Conservation (phyloP, 139 green algal species). For the Marvania coccoides region DNA sequence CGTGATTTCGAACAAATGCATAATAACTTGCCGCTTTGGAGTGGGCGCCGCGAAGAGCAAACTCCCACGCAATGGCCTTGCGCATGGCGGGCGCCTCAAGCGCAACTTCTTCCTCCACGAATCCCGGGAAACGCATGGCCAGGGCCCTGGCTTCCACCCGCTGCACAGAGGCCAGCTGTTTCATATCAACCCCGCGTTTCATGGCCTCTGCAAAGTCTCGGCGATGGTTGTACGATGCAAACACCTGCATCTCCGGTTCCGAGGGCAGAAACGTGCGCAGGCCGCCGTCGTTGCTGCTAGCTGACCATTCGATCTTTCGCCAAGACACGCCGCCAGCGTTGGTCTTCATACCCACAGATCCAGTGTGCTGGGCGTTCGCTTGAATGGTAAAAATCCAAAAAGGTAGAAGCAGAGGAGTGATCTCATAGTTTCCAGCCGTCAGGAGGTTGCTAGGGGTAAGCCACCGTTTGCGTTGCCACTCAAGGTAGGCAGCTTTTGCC, state of each 20-base stretch:
- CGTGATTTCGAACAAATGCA: no score
- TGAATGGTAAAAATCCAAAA: not conserved
- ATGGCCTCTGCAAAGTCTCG: slow-evolving; percentile 24
- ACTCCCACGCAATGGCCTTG: slow-evolving; percentile 38
- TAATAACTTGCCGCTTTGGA: not conserved
- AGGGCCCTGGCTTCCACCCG: not conserved
- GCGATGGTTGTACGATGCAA: slow-evolving; percentile 34
- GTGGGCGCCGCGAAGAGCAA: slow-evolving; percentile 19
- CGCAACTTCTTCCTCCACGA: not conserved
- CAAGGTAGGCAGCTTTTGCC: not conserved
- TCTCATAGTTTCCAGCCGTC: not conserved
- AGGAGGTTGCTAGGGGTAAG: not conserved
- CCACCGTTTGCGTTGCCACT: not conserved
- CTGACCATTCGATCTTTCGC: not conserved
- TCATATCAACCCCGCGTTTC: not conserved
- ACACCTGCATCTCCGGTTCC: slow-evolving; percentile 12
- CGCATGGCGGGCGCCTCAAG: slow-evolving; percentile 33
- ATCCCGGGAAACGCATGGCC: no score
- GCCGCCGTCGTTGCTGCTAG: not conserved
- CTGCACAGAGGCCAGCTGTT: not conserved
- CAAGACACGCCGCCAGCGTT: not conserved
- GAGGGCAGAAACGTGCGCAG: not conserved
- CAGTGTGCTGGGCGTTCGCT: not conserved
- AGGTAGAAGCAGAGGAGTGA: not conserved
- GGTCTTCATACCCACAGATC: not conserved